Evolutionary conservation across 352 stramenopile species (phyloP), one percentile per base, ranked within the genome.

Genomic region (Peronospora belbahrii): DNA sequence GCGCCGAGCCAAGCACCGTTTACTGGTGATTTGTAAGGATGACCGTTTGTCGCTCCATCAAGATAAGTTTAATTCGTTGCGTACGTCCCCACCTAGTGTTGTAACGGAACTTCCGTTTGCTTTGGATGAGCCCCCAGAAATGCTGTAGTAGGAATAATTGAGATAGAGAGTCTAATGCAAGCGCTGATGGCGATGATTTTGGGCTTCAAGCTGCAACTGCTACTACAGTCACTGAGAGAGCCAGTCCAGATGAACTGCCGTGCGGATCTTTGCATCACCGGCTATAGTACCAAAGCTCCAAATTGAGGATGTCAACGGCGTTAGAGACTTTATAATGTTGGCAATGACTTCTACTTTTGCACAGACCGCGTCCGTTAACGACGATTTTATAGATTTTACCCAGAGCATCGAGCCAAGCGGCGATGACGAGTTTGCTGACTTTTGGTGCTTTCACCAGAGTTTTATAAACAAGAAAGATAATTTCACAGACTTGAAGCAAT

Each of bases 401-500:
- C 37, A 40, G 34, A 31, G 35, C n/a, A 10, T 40, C 33, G 7
- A 48, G 45, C 6, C 49, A 35, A 35, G n/a, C n/a, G 53, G 7
- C 60, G n/a, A 15, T 36, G 40, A 47, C 8, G 15, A 56, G 7
- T 67, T 73, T 42, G 65, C 59, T 18, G 46, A 62, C 11, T 71
- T 68, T 32, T 64, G 72, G 28, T 56, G 67, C 23, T 81, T 79
- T 54, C 45, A 56, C 6, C 53, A 62, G 43, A 65, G 43, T 24
- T 46, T 46, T 31, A n/a, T 13, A 11, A 41, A 50, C 22, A n/a
- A 49, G 19, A 44, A 3, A 9, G 33, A 33, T 19, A 42, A 8
- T 7, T 56, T 62, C 28, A 42, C 52, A 2, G 39, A 48, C 39
- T 66, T 65, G 18, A 43, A 67, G 20, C 59, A 64, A 7, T 57